These are phyloP conservation scores for Blastocladiella emersonii DNA, from an alignment of 371 early-diverging fungal species.

Conservation along the genomic window DNA sequence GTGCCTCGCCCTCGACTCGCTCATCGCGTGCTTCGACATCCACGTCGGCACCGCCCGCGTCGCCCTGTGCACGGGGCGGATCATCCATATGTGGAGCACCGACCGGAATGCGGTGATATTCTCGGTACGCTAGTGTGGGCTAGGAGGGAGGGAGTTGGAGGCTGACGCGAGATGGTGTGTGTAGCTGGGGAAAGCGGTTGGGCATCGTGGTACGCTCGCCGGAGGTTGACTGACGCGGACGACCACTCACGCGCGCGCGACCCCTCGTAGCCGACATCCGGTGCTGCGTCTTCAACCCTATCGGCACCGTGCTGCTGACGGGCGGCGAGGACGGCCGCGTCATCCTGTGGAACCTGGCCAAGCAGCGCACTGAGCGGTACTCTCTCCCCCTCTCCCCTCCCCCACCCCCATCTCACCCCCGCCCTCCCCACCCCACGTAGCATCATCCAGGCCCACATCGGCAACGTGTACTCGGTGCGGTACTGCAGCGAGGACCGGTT, in stretches of 20 bases:
- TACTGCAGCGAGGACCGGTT: slow-evolving; percentile 22
- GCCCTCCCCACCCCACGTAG: slow-evolving; percentile 10
- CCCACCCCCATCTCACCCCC: too few species aligned
- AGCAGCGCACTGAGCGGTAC: slow-evolving; percentile 21
- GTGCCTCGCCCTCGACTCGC: slow-evolving; percentile 25
- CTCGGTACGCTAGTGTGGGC: slow-evolving; percentile 19
- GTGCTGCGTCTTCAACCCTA: slow-evolving; percentile 16
- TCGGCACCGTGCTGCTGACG: slow-evolving; percentile 18
- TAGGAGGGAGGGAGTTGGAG: too few species aligned
- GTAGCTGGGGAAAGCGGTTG: slow-evolving; percentile 19
- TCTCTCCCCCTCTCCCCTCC: too few species aligned
- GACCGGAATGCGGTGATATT: slow-evolving; percentile 16
- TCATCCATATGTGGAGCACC: slow-evolving; percentile 22
- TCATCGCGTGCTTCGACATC: slow-evolving; percentile 24
- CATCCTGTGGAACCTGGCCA: slow-evolving; percentile 28
- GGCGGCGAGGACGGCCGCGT: slow-evolving; percentile 28
- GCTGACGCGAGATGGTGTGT: background rate
- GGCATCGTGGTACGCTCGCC: slow-evolving; percentile 20
- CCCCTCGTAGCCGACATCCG: slow-evolving; percentile 15
- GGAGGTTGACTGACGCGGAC: too few species aligned
- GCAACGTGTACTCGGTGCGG: slow-evolving; percentile 23
- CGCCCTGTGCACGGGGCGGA: slow-evolving; percentile 21
- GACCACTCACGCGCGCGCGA: too few species aligned
- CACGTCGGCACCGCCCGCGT: slow-evolving; percentile 11
- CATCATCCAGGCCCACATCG: slow-evolving; percentile 27